Percentiles rank a stretch among this genome's conserved stretches.
These are phyloP conservation scores for Mycothermus thermophilus DNA, from an alignment of 495 filamentous ascomycete genomes.

Conservation along the genomic window DNA sequence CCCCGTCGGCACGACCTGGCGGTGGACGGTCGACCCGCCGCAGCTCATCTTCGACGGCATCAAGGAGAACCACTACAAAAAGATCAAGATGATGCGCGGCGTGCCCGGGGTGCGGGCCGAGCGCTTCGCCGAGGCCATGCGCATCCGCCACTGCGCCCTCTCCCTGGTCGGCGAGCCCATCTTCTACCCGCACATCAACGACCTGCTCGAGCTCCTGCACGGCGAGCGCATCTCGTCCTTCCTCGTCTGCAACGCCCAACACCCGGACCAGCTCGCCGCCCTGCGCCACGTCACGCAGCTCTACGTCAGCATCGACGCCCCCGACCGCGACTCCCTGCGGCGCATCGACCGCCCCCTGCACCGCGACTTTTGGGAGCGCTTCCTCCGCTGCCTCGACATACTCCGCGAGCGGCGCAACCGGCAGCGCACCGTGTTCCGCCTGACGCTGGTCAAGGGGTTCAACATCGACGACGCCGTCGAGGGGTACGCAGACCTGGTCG, in stretches of 20 bases:
- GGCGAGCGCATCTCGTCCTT: conserved; percentile 79
- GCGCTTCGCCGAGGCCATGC: conserved; percentile 83
- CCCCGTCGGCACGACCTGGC: conserved; percentile 89
- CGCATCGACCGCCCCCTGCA: conserved; percentile 85
- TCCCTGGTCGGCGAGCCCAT: conserved; percentile 90
- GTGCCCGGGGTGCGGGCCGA: conserved; percentile 86
- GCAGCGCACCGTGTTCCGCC: conserved; percentile 86
- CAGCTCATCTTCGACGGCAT: conserved; percentile 79
- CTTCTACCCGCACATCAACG: conserved; percentile 96
- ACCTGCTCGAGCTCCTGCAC: conserved; percentile 71
- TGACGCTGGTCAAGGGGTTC: conserved; percentile 91
- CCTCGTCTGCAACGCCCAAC: conserved; percentile 96
- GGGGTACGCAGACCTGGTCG: conserved; percentile 82
- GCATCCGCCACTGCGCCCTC: conserved; percentile 82
- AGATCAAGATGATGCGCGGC: conserved; percentile 92
- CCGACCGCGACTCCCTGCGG: conserved; percentile 72
- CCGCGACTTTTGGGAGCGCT: conserved; percentile 94
- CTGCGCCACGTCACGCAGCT: conserved; percentile 79
- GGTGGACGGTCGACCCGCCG: conserved; percentile 85
- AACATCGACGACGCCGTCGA: conserved; percentile 86
- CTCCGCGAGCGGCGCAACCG: conserved; percentile 62
- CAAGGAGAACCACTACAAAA: conserved; percentile 83
- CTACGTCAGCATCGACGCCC: conserved; percentile 90
- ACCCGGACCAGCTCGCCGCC: conserved; percentile 75
- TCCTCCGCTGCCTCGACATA: conserved; percentile 80